These are phyloP conservation scores for Aspergillus cavernicola DNA, from an alignment of 495 filamentous ascomycete species.

Conservation along the genomic window DNA sequence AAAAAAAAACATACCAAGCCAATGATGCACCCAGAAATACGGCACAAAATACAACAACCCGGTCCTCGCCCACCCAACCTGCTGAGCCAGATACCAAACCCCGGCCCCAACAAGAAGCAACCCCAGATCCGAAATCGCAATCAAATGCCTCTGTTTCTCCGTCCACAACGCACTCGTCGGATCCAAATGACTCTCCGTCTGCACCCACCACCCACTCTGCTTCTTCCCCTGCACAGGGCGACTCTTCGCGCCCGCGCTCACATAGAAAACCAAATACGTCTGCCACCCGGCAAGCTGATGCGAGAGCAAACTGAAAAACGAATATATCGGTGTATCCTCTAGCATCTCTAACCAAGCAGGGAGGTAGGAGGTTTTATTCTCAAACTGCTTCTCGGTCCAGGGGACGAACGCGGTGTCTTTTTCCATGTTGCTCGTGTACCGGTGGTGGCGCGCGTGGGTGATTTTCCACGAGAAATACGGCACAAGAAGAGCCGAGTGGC, in stretches of 20 bases:
- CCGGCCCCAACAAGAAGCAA: conserved; percentile 42
- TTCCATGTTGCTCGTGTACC: conserved; percentile 55
- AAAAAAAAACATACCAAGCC: conserved; percentile 42
- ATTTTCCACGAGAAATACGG: conserved; percentile 78
- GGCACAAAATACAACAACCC: conserved; percentile 50
- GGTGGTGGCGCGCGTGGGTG: conserved; percentile 71
- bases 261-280: conserved; percentile 52
- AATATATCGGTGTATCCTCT: conserved; percentile 55
- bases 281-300: conserved; percentile 58
- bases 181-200: conserved; percentile 53
- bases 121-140: conserved; percentile 59
- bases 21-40: conserved; percentile 61
- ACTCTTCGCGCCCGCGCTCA: conserved; percentile 48
- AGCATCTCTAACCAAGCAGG: conserved; percentile 26
- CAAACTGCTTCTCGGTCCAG: conserved; percentile 38
- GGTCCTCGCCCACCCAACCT: conserved; percentile 49
- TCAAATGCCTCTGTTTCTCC: conserved; percentile 48
- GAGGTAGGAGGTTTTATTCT: not conserved
- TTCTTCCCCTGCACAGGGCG: conserved; percentile 35
- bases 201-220: conserved; percentile 37
- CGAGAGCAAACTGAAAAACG: conserved; percentile 42
- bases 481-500: conserved; percentile 62
- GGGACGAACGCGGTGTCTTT: conserved; percentile 60
- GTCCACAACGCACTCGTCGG: conserved; percentile 59
- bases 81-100: conserved; percentile 39